Conservation (phyloP, 768 basidiomycete species). For the Lentinula boryana region DNA sequence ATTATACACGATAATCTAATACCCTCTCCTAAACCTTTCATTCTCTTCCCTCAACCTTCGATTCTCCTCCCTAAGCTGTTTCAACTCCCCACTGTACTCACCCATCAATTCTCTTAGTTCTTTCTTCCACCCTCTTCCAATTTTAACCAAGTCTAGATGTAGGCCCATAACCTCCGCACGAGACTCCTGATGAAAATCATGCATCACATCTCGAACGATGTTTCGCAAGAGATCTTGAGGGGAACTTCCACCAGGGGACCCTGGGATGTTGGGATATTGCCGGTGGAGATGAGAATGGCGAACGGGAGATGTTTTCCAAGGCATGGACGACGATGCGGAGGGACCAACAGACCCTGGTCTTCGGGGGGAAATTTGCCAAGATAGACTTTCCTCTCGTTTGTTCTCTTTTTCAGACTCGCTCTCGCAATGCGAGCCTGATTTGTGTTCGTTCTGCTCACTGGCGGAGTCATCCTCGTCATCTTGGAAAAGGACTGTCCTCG, state of each 20-base stretch:
- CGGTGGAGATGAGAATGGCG: constrained; percentile 36
- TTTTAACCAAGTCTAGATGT: constrained; percentile 66
- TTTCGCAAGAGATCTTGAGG: constrained; percentile 59
- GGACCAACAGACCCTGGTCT: constrained; percentile 23
- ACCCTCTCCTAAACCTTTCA: constrained; percentile 9
- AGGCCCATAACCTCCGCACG: constrained; percentile 68
- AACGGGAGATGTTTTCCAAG: constrained; percentile 8
- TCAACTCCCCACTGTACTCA: background rate
- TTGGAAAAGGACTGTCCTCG: constrained; percentile 43
- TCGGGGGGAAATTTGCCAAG: constrained; percentile 55
- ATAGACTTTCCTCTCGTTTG: constrained; percentile 28
- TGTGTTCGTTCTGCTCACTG: constrained; percentile 18
- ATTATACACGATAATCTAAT: background rate
- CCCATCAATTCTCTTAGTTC: constrained; percentile 5
- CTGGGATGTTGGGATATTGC: constrained; percentile 23
- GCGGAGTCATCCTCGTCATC: constrained; percentile 18
- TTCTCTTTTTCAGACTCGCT: constrained; percentile 16
- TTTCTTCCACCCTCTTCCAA: constrained; percentile 8
- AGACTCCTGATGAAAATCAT: constrained; percentile 65
- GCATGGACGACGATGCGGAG: constrained; percentile 6
- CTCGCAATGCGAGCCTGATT: constrained; percentile 9
- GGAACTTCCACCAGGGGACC: constrained; percentile 19
- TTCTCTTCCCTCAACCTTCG: constrained; percentile 9
- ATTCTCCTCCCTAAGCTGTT: constrained; percentile 9
- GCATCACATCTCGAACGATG: constrained; percentile 67